Base-by-base conservation (phyloP, 1,139 yeast genomes). In the Tardiomyces digboiensis region DNA sequence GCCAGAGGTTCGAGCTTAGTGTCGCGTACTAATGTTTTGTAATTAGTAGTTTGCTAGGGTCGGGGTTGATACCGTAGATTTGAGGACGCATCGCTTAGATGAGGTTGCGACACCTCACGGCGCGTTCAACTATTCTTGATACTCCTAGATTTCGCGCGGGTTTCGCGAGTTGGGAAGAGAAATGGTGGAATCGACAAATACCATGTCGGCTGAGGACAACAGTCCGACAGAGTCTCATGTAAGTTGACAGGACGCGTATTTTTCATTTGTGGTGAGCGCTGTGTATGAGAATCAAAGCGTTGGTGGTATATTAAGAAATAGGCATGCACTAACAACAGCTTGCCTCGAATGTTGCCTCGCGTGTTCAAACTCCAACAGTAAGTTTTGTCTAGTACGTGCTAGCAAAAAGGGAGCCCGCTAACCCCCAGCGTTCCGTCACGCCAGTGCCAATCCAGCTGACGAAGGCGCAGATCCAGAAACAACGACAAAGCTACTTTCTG, bases 401-500 rank as follows among this genome's bases (percentile, higher is more conserved):
- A 22, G 7, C 7, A 22, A 22, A 22, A 22, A 12, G 26, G 10
- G 12, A 16, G 3, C 12, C 3, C 5, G 14, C 33, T 26, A 26
- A 26, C 10, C 12, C 7, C 12, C 33, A 26, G 33, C 33, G 33
- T 5, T 26, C 41, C 7, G 29, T 42, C 33, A 42, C 45, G 8
- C 59, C 59, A 18, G 53, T 51, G 8, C 53, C 55, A 10, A 44
- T 54, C 7, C 55, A 52, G 44, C 41, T 56, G 45, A 42, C 57
- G 19, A 48, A 53, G 39, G 44, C 50, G n/a, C 58, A 58, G 36
- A 40, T 57, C 33, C 49, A 53, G 18, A 42, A 49, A 36, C 61
- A 57, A 43, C 49, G 61, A 16, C 41, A 46, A 29, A 52, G 47
- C 45, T 62, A 62, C 46, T 54, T 62, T 40, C 51, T 60, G 41